Base-by-base conservation (phyloP, 1,284 basidiomycete genomes). In the Boletellus deceptivus region DNA sequence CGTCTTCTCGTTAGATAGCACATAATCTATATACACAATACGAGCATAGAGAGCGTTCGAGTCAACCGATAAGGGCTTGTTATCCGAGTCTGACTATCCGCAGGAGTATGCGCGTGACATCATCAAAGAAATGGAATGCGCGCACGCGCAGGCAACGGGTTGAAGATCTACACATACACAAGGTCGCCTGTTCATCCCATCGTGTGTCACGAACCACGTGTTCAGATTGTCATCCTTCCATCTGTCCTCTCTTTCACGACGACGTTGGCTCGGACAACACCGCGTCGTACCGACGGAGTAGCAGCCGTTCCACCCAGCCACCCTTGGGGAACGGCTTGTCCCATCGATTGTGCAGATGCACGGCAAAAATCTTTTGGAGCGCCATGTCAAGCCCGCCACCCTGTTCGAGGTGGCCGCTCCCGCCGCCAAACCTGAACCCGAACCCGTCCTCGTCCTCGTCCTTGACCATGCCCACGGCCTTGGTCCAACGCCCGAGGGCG, bases 301-400 rank as follows among this genome's bases (percentile, higher is more conserved):
- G 62, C 49, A 91, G 59, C 59, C 89, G 72, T 38, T 91, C 83
- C 0, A 97, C 80, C 92, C 93, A 93, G 0, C 93, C 90, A 13
- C 72, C 77, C 41, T 68, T 68, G 0, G 92, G 91, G 60, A 89
- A 96, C 40, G 71, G 64, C 73, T 90, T 93, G 48, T 85, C 79
- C 93, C 93, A 97, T 66, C 93, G 91, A 70, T 96, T 96, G 69
- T 97, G 94, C 58, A 98, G 65, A 72, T 95, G 93, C 25, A 98
- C 82, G 0, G 84, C 80, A 71, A 93, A 97, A 8, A 96, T 78
- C 53, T 86, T 78, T 8, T 75, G 69, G n/a, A 94, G 71, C 52
- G 77, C 80, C 31, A 69, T 61, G 61, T 93, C 84, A 31, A 95
- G 72, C 17, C 80, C 81, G 0, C 86, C 87, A 0, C 79, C 81